Evolutionary conservation across 768 basidiomycete genomes (phyloP).

Genomic region (Amanita exitialis): DNA sequence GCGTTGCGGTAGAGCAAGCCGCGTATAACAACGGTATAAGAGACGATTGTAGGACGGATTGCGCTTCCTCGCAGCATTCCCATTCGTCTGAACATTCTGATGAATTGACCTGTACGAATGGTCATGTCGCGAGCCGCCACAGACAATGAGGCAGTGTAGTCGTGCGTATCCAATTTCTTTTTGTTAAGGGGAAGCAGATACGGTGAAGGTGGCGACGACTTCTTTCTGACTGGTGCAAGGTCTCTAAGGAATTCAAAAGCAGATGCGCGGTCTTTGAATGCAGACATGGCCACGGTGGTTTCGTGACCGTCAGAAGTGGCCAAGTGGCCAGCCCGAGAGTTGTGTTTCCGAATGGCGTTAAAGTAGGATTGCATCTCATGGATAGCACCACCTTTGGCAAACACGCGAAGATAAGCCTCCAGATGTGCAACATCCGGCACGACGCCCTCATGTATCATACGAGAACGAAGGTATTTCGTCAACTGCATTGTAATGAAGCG

Average conservation of each 20-base stretch:
- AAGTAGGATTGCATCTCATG: slow-evolving; percentile 30
- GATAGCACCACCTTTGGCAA: slow-evolving; percentile 32
- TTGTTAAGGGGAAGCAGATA: slow-evolving; percentile 13
- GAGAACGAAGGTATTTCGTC: slow-evolving; percentile 32
- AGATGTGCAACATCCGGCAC: slow-evolving; percentile 33
- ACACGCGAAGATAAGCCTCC: slow-evolving; percentile 38
- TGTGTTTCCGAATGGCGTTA: slow-evolving; percentile 20
- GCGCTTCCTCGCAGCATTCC: slow-evolving; percentile 9
- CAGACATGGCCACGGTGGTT: slow-evolving; percentile 32
- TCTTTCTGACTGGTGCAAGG: slow-evolving; percentile 13
- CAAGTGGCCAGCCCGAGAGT: background rate
- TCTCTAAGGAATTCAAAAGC: slow-evolving; percentile 37
- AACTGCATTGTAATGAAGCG: slow-evolving; percentile 41
- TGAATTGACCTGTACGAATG: slow-evolving; percentile 21
- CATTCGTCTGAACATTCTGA: slow-evolving; percentile 22
- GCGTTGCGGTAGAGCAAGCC: slow-evolving; percentile 37
- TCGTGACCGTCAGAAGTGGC: slow-evolving; percentile 19
- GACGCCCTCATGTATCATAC: slow-evolving; percentile 29
- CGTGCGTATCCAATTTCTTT: slow-evolving; percentile 28
- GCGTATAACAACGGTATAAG: slow-evolving; percentile 45
- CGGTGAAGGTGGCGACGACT: slow-evolving; percentile 1
- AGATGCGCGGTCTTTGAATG: slow-evolving; percentile 28
- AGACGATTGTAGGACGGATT: slow-evolving; percentile 31
- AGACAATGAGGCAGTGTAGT: slow-evolving; percentile 36
- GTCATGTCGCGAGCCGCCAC: slow-evolving; percentile 31